Percentiles rank a stretch among this genome's conserved stretches.
phyloP scores from a whole-genome alignment of 2,329 filamentous ascomycete species.

The Penicillium aurantiogriseum region DNA sequence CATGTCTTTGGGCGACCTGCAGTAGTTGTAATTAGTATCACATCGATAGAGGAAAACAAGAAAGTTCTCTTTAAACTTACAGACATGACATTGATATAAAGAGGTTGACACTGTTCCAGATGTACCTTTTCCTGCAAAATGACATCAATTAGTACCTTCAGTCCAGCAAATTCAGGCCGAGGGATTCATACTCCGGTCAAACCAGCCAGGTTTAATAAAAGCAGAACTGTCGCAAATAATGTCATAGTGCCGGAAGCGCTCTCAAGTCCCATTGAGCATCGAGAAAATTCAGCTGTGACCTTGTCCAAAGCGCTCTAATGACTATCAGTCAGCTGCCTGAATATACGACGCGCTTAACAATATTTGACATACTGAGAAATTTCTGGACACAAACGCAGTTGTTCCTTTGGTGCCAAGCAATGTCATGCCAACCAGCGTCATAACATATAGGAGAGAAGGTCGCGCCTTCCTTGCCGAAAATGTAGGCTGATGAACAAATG shows the following conservation, averaged over 20 bases:
- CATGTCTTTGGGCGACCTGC: slow-evolving; percentile 44
- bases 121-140: slow-evolving; percentile 39
- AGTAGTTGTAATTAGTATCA: slow-evolving; percentile 4
- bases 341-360: not conserved
- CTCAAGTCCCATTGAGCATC: slow-evolving; percentile 41
- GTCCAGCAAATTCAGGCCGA: not conserved
- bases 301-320: slow-evolving; percentile 38
- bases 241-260: slow-evolving; percentile 46
- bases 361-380: slow-evolving; percentile 39
- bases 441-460: slow-evolving; percentile 49
- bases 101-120: slow-evolving; percentile 51
- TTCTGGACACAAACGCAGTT: slow-evolving; percentile 49
- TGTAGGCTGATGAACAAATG: slow-evolving; percentile 54
- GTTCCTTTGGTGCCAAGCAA: slow-evolving; percentile 54
- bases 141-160: slow-evolving; percentile 7
- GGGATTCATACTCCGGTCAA: slow-evolving; percentile 18
- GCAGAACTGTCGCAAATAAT: slow-evolving; percentile 48
- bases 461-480: slow-evolving; percentile 52
- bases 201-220: slow-evolving; percentile 43
- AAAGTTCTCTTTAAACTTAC: slow-evolving; percentile 20
- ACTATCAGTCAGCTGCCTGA: not conserved
- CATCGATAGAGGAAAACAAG: not conserved
- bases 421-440: slow-evolving; percentile 55
- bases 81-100: slow-evolving; percentile 52
- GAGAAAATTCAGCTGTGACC: slow-evolving; percentile 45